Percentiles rank a stretch among this genome's conserved stretches.
Conservation (phyloP, 2,329 filamentous ascomycete species). For the Fusarium sp. region DNA sequence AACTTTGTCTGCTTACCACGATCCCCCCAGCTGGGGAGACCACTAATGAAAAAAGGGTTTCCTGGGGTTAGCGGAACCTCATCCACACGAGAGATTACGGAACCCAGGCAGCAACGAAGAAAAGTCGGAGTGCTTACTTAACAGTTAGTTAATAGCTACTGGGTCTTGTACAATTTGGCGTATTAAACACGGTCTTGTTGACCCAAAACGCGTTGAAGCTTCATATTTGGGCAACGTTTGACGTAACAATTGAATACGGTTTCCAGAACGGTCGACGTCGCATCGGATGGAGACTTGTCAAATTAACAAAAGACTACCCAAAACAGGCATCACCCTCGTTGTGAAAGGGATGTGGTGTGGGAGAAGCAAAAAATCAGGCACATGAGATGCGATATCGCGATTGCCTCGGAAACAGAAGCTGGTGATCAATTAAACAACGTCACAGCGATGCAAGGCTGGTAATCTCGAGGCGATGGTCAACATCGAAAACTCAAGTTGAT, state of each 20-base stretch:
- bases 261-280: slow-evolving; percentile 14
- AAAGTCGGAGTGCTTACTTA: slow-evolving; percentile 27
- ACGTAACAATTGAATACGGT: slow-evolving; percentile 8
- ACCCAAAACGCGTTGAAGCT: not conserved
- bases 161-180: not conserved
- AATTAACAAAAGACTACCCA: not conserved
- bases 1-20: slow-evolving; percentile 22
- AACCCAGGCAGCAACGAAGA: slow-evolving; percentile 29
- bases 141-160: slow-evolving; percentile 7
- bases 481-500: slow-evolving; percentile 30
- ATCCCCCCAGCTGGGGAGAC: slow-evolving; percentile 23
- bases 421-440: slow-evolving; percentile 36
- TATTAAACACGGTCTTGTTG: not conserved
- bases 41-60: slow-evolving; percentile 6
- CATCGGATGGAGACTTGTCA: slow-evolving; percentile 8
- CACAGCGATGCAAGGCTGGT: slow-evolving; percentile 38
- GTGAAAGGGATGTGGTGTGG: slow-evolving; percentile 20
- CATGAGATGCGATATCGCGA: slow-evolving; percentile 28
- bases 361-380: slow-evolving; percentile 19
- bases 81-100: slow-evolving; percentile 19
- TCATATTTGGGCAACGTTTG: not conserved
- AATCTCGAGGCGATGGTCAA: slow-evolving; percentile 12
- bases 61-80: slow-evolving; percentile 14
- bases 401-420: slow-evolving; percentile 13
- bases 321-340: slow-evolving; percentile 2